Conservation (phyloP, 1,139 yeast species). For the Ogataea hybrid region DNA sequence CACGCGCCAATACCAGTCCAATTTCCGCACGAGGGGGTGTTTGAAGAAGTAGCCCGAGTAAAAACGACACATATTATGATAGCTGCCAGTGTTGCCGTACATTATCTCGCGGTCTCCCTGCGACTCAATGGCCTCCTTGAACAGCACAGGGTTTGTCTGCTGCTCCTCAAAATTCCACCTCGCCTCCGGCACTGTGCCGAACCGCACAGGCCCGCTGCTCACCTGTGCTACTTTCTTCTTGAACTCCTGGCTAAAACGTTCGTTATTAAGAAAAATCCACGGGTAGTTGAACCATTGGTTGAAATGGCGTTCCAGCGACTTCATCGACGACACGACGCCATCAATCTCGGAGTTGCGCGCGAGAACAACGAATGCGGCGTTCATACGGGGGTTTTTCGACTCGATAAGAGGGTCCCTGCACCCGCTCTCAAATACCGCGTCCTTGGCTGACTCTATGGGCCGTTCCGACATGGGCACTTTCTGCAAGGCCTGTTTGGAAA, state of each 20-base stretch:
- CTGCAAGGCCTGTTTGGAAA: slow-evolving; percentile 13
- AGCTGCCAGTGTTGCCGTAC: slow-evolving; percentile 77
- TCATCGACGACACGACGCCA: slow-evolving; percentile 67
- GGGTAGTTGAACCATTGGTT: slow-evolving; percentile 92
- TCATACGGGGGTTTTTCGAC: slow-evolving; percentile 42
- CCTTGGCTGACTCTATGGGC: slow-evolving; percentile 35
- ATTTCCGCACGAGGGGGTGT: slow-evolving; percentile 62
- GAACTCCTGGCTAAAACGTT: slow-evolving; percentile 65
- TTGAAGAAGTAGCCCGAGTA: slow-evolving; percentile 77
- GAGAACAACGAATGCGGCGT: slow-evolving; percentile 81
- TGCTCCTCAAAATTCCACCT: slow-evolving; percentile 60
- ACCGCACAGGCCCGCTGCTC: slow-evolving; percentile 60
- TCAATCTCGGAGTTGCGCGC: slow-evolving; percentile 74
- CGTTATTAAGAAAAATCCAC: slow-evolving; percentile 83
- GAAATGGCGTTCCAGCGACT: slow-evolving; percentile 76
- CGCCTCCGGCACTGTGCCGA: slow-evolving; percentile 51
- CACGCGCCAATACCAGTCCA: slow-evolving; percentile 93
- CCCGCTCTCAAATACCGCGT: slow-evolving; percentile 50
- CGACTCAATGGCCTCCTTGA: slow-evolving; percentile 54
- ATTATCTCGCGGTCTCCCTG: slow-evolving; percentile 82
- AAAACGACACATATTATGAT: slow-evolving; percentile 69
- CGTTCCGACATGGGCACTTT: slow-evolving; percentile 33
- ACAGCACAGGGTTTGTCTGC: slow-evolving; percentile 25
- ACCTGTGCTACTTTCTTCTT: slow-evolving; percentile 45
- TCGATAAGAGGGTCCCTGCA: slow-evolving; percentile 43